Evolutionary conservation across 164 flowering plant genomes (phyloP).

Genomic region (Annona cherimola): DNA sequence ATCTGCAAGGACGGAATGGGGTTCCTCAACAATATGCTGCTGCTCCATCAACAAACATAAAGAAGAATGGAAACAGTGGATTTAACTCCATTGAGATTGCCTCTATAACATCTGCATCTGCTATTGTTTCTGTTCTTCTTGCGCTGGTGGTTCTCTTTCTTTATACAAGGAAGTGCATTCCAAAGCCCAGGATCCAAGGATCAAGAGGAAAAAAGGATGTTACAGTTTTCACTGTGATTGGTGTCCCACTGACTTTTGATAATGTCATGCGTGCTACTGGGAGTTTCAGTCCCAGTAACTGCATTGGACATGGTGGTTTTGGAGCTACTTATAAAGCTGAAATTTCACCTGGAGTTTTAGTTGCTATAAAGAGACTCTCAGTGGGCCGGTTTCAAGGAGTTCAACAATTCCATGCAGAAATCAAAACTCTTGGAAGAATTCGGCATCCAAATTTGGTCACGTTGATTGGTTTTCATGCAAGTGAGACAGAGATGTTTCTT

Average conservation of each 20-base stretch:
- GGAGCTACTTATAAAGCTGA: constrained; percentile 96
- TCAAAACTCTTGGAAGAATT: constrained; percentile 77
- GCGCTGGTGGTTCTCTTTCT: constrained; percentile 59
- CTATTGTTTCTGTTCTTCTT: constrained; percentile 70
- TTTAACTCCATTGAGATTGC: constrained; percentile 81
- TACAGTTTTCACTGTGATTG: constrained; percentile 57
- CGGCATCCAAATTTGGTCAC: constrained; percentile 83
- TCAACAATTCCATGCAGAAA: constrained; percentile 87
- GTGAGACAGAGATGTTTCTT: constrained; percentile 88
- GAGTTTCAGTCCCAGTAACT: constrained; percentile 69
- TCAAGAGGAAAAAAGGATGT: constrained; percentile 55
- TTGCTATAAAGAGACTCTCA: constrained; percentile 78
- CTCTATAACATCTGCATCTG: constrained; percentile 76
- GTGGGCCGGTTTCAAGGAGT: constrained; percentile 83
- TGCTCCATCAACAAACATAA: constrained; percentile 32
- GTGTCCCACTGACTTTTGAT: constrained; percentile 64
- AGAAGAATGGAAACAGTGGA: constrained; percentile 19
- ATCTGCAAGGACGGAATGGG: constrained; percentile 32
- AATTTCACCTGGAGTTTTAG: constrained; percentile 57
- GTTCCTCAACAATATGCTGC: constrained; percentile 26
- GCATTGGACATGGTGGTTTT: constrained; percentile 91
- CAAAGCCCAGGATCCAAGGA: constrained; percentile 43
- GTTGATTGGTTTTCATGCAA: constrained; percentile 81
- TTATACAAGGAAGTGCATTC: constrained; percentile 64
- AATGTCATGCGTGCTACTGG: constrained; percentile 77